Base-by-base conservation (phyloP, 169 alveolate species). In the Plasmodium adleri region DNA sequence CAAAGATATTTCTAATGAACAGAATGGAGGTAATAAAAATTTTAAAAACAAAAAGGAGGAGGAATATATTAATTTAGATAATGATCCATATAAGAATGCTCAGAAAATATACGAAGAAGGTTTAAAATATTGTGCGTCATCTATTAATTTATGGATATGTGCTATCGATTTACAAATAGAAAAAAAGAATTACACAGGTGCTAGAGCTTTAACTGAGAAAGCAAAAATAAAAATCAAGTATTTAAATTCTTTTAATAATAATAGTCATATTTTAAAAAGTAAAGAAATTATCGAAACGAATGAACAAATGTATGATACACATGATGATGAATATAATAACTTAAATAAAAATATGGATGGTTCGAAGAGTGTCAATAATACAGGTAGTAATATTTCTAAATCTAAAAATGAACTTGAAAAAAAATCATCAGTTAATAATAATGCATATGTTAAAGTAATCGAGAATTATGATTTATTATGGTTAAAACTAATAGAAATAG, bases 401-500 rank as follows among this genome's bases (percentile, higher is more conserved):
- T 12, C 26, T 12, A 68, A 83, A 60, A 83, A 67, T 12, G 91
- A 83, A 7, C 26, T 83, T 88, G 78, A 93, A 49, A 93, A 92
- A 26, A 93, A 92, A 13, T 73, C 86, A 43, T 63, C 74, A 24
- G n/a, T 72, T 5, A 88, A 88, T 10, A 87, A 88, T 8, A 87
- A 88, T 26, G 80, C 93, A 60, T 68, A 72, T 2, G 75, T 88
- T n/a, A 88, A 49, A 28, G 88, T 93, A 45, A 78, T 91, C 74
- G 87, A 83, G 47, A 89, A 85, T 43, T 93, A 93, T 56, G 98
- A 98, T 22, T 94, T 96, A 59, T 92, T 98, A 9, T 98, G 99
- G 99, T 76, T 94, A 43, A 96, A 93, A 68, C 96, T 98, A 28
- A 97, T 98, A 10, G 94, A 95, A 73, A 95, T 98, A 5, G 99